These are phyloP conservation scores for Mrakia gelida DNA, from an alignment of 768 basidiomycete genomes.

Conservation along the genomic window DNA sequence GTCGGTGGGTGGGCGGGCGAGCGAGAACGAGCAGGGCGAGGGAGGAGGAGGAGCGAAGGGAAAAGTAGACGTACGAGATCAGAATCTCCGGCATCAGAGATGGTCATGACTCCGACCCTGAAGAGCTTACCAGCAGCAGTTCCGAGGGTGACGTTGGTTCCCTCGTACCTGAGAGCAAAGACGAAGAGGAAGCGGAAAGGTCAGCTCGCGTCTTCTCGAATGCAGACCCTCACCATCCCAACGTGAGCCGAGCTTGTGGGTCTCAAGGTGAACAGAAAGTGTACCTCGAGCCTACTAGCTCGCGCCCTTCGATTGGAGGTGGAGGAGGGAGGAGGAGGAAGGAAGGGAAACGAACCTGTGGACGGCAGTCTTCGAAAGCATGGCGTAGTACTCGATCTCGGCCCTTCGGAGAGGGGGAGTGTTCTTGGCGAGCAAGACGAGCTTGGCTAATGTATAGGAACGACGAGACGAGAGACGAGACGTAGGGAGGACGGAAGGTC, in stretches of 20 bases:
- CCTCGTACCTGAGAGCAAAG: constrained; percentile 95
- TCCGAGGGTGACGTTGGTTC: constrained; percentile 95
- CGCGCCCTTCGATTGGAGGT: not conserved
- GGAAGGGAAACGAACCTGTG: constrained; percentile 53
- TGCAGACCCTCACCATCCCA: not conserved
- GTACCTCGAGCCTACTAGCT: too few species aligned
- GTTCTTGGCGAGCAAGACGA: constrained; percentile 97
- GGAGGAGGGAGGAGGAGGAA: not conserved
- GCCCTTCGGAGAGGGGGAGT: constrained; percentile 98
- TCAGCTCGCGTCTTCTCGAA: not conserved
- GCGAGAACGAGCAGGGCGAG: not conserved
- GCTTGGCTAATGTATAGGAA: constrained; percentile 65
- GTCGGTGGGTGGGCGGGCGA: not conserved
- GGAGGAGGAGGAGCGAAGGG: not conserved
- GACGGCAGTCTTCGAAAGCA: constrained; percentile 97
- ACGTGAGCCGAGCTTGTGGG: too few species aligned
- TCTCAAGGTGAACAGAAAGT: too few species aligned
- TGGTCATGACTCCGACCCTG: constrained; percentile 98
- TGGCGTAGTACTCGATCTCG: constrained; percentile 99
- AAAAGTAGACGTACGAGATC: constrained; percentile 61
- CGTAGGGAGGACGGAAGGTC: not conserved
- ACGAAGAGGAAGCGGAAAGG: constrained; percentile 41
- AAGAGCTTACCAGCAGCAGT: constrained; percentile 99
- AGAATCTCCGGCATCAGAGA: constrained; percentile 92
- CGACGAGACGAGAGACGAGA: not conserved